Conservation (phyloP, 306 rosid genomes). For the Vicia villosa region DNA sequence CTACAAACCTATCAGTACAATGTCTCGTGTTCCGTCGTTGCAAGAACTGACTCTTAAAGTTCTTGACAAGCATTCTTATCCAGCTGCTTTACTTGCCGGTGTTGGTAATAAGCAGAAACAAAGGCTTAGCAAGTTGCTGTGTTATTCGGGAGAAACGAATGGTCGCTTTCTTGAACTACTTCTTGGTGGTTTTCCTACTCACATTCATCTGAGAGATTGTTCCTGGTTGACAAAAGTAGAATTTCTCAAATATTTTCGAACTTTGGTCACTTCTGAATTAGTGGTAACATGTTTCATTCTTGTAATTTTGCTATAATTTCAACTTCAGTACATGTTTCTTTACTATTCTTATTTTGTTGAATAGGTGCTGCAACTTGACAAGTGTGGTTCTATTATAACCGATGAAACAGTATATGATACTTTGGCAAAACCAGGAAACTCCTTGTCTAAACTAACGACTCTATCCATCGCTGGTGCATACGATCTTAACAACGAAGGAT, state of each 20-base stretch:
- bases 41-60: constrained; percentile 48
- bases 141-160: constrained; percentile 70
- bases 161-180: constrained; percentile 53
- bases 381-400: constrained; percentile 73
- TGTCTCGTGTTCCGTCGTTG: constrained; percentile 56
- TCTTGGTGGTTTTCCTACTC: constrained; percentile 66
- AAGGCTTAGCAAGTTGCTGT: constrained; percentile 58
- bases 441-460: constrained; percentile 54
- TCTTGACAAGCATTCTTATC: constrained; percentile 66
- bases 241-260: constrained; percentile 49
- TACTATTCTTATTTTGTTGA: constrained; percentile 37
- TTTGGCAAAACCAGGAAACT: constrained; percentile 48
- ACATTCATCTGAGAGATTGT: constrained; percentile 71
- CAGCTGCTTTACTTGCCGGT: constrained; percentile 64
- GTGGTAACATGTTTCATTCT: constrained; percentile 42
- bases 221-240: constrained; percentile 84
- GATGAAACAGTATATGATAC: constrained; percentile 57
- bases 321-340: neutral
- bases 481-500: constrained; percentile 73
- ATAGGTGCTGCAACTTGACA: constrained; percentile 84
- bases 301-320: neutral
- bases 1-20: neutral
- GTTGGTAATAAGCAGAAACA: constrained; percentile 64
- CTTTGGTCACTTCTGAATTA: constrained; percentile 54
- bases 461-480: constrained; percentile 85